These are phyloP conservation scores for Kwoniella pini DNA, from an alignment of 768 basidiomycete species.

Conservation along the genomic window DNA sequence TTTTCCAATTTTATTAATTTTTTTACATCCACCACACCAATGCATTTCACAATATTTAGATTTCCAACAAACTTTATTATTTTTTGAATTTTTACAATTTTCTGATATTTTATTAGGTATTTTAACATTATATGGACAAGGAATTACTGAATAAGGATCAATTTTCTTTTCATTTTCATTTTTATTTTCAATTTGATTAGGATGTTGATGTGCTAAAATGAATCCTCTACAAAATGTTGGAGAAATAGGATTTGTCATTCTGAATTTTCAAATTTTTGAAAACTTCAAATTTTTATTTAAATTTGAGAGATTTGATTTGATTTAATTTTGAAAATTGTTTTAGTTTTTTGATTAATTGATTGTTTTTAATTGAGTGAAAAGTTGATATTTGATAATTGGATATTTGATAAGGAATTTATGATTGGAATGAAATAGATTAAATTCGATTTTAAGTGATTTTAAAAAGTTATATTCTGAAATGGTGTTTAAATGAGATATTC, in stretches of 20 bases:
- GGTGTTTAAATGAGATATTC: no score
- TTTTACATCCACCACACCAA: conserved; percentile 17
- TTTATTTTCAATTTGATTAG: background rate
- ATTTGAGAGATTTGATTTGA: no score
- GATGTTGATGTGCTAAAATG: conserved; percentile 13
- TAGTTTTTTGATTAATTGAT: no score
- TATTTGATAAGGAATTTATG: no score
- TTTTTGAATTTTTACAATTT: conserved; percentile 2
- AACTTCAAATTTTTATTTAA: no score
- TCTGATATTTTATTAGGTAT: background rate
- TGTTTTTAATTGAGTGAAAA: no score
- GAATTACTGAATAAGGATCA: conserved; percentile 9
- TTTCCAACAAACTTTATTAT: conserved; percentile 7
- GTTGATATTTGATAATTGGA: no score
- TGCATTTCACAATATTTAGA: conserved; percentile 14
- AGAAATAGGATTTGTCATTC: conserved; percentile 2
- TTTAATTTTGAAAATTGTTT: no score
- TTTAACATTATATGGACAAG: background rate
- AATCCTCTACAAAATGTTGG: conserved; percentile 9
- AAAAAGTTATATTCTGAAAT: no score
- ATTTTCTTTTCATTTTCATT: background rate
- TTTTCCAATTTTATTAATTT: conserved; percentile 4
- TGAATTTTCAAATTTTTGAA: no score
- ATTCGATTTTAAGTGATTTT: no score
- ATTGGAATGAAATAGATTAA: no score